Base-by-base conservation (phyloP, 2,329 filamentous ascomycete genomes). In the Stemphylium beticola region DNA sequence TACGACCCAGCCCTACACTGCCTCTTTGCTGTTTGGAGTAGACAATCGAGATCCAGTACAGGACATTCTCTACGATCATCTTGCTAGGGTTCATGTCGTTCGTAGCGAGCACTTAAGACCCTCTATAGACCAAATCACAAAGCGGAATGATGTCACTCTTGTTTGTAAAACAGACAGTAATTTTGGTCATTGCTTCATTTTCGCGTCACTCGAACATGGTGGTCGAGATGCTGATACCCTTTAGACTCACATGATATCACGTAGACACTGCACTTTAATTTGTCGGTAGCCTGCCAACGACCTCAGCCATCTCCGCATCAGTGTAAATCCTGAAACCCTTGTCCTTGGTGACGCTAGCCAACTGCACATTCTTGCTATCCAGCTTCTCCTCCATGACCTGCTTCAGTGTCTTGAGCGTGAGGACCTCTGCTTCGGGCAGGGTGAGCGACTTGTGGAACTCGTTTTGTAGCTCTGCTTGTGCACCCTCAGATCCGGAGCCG, bases 341-440 rank as follows among this genome's bases (percentile, higher is more conserved):
- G 65, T 97, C 93, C 83, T 93, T 96, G 60, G 95, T 99, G 53
- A 99, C 95, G 74, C 93, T 98, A 49, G 95, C 95, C 67, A 99
- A 79, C 82, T 99, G 95, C 64, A 99, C 95, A 74, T 99, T 99
- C 86, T 99, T 99, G 62, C 92, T 86, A 76, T 99, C 95, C 57
- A 99, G 84, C 83, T 99, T 99, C 87, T 99, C 95, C 81, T 99
- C 95, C 95, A 99, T 99, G 67, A 99, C 95, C 81, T 99, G 95
- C 85, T 98, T 99, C 76, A 99, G 79, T 33, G 95, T 99, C 86
- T 98, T 98, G 72, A 99, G 83, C 46, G 96, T 93, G 64, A 99
- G 81, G 3, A 93, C 95, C 81, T 99, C 95, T 54, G 95, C 95
- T 74, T 99, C 95, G 53, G 85, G 82, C 60, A 99, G 88, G 37